A percentile compares a stretch with the other conserved stretches of the same genome.
Conservation (phyloP, 2,329 filamentous ascomycete genomes). For the Ceratocystis variospora region DNA sequence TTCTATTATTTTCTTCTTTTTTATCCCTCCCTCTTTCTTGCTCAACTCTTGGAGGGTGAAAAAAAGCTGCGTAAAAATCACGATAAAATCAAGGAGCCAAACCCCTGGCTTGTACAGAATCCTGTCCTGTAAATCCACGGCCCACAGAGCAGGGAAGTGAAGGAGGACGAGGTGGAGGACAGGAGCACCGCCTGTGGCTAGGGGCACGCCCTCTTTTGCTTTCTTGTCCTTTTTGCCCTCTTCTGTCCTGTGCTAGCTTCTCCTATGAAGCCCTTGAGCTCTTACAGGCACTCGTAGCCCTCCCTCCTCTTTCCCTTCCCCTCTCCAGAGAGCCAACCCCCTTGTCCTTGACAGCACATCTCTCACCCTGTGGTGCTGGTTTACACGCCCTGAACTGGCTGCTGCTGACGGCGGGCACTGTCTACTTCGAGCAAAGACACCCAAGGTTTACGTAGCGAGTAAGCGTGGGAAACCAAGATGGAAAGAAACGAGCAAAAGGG, state of each 20-base stretch:
- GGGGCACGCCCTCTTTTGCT: neutral
- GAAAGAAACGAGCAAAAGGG: neutral
- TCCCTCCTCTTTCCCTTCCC: neutral
- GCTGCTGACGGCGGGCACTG: neutral
- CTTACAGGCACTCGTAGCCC: neutral
- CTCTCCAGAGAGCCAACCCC: neutral
- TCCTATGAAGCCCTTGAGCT: neutral
- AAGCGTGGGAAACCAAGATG: neutral
- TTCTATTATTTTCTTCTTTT: neutral
- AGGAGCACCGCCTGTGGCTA: neutral
- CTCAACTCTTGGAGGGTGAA: neutral
- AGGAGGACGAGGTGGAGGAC: neutral
- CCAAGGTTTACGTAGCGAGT: neutral
- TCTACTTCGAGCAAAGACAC: neutral
- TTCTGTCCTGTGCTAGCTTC: neutral
- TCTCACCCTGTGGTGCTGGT: neutral
- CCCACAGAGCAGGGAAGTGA: neutral
- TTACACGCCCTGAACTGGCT: neutral
- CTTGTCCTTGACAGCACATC: constrained; percentile 5
- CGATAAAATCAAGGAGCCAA: neutral
- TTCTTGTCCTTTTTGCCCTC: neutral
- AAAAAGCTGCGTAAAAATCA: neutral
- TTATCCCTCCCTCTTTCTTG: neutral
- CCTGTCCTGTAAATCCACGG: constrained; percentile 4
- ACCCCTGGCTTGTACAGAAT: neutral